phyloP scores from a whole-genome alignment of 106 monocot species.

The Allium cepa region DNA sequence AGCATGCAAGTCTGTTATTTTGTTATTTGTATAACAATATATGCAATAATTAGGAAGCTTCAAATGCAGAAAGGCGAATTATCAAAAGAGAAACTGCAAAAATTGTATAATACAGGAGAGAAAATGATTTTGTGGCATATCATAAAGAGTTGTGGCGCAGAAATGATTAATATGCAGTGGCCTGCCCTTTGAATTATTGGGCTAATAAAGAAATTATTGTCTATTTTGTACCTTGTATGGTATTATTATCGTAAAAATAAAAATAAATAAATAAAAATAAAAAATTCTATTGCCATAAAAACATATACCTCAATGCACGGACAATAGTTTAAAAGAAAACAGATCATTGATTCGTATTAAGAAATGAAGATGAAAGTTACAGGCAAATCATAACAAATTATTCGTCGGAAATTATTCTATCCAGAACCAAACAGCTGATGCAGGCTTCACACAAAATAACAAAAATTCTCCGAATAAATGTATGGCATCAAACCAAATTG shows the following conservation, averaged over 20 bases:
- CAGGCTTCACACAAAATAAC: not conserved
- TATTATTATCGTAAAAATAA: not conserved
- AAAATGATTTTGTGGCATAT: too few species aligned
- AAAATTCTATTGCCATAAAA: not conserved
- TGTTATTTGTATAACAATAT: too few species aligned
- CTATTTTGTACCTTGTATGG: not conserved
- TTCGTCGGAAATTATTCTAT: not conserved
- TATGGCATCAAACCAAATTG: not conserved
- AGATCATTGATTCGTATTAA: not conserved
- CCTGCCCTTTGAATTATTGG: too few species aligned
- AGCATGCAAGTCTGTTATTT: too few species aligned
- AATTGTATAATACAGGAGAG: too few species aligned
- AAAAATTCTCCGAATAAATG: not conserved
- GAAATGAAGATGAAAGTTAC: not conserved
- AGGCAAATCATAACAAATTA: constrained; percentile 1
- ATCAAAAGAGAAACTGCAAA: too few species aligned
- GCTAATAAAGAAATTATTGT: not conserved
- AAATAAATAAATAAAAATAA: not conserved
- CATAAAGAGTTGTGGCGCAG: too few species aligned
- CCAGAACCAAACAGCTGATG: not conserved
- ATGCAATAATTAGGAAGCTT: too few species aligned
- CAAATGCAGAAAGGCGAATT: too few species aligned
- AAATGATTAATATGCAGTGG: too few species aligned
- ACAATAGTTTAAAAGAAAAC: not conserved
- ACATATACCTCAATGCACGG: not conserved